Evolutionary conservation across 495 filamentous ascomycete species (phyloP), one percentile per base, ranked within the genome.

Genomic region (Penicilliopsis zonata): DNA sequence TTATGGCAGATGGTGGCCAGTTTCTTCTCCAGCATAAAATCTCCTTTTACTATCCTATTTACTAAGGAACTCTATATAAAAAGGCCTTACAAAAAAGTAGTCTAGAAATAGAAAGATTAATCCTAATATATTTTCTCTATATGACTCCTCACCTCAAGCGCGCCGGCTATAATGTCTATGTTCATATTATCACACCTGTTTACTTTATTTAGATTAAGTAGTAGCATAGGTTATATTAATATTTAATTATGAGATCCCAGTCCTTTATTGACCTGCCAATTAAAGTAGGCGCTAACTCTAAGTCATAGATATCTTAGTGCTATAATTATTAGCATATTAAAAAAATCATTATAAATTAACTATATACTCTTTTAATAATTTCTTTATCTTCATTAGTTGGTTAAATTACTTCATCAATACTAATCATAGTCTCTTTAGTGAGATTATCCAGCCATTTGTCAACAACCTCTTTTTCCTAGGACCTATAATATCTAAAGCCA

Each of bases 1-100:
- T 70, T 67, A 2, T 73, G 59, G 3, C 69, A 51, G 10, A 83
- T 57, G 0, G 86, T 52, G 3, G 69, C 61, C 13, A 69, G 46
- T 10, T 63, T 62, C 0, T 58, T 52, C 33, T 77, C 66, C 0
- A 61, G 49, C 2, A 57, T 30, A n/a, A n/a, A n/a, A n/a, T n/a
- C n/a, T n/a, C n/a, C n/a, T n/a, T n/a, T n/a, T n/a, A n/a, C n/a
- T n/a, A n/a, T n/a, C n/a, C n/a, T n/a, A n/a, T n/a, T n/a, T n/a
- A n/a, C n/a, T n/a, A n/a, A n/a, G n/a, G n/a, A n/a, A n/a, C n/a
- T n/a, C n/a, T n/a, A n/a, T n/a, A n/a, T n/a, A n/a, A n/a, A n/a
- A n/a, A n/a, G n/a, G n/a, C n/a, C n/a, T n/a, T n/a, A n/a, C n/a
- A n/a, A n/a, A n/a, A n/a, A n/a, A n/a, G n/a, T n/a, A n/a, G n/a